Evolutionary conservation across 345 rosid species (phyloP), one percentile per base, ranked within the genome.

Genomic region (Populus ilicifolia): DNA sequence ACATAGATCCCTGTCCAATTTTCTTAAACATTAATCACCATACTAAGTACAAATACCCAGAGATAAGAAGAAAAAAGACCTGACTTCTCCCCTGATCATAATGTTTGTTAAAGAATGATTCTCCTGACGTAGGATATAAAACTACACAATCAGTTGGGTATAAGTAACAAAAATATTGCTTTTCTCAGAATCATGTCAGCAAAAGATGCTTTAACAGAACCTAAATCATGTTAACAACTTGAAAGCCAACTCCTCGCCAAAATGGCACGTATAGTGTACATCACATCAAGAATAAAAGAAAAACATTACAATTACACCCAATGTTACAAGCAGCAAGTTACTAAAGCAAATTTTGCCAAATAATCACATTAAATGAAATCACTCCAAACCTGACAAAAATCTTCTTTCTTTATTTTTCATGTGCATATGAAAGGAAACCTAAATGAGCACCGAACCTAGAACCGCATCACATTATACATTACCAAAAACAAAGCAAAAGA

Each of bases 391-490:
- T 41, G 20, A 39, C 13, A 5, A 71, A 48, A 23, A 63, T 36
- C 35, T 78, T 43, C 27, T 21, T 25, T 6, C 36, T 23, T 59
- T 36, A n/a, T n/a, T 21, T 30, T n/a, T 48, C 72, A 27, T 17
- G 30, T 11, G 36, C 21, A 4, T 35, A 62, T 41, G 11, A 33
- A 59, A 70, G 30, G 59, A 41, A 41, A 43, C 4, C n/a, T 30
- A 38, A n/a, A 62, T 8, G 30, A n/a, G 17, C 64, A 59, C 64
- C 13, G 30, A 69, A 70, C 39, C 70, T 33, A 44, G 16, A 48
- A 33, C 16, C 23, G 38, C 80, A 61, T 21, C 69, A 77, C 62
- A 43, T 39, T 6, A 70, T 61, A 29, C 80, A 30, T n/a, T 35
- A 8, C 64, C 16, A 5, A 20, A 65, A 54, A 35, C 36, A 76